These are phyloP conservation scores for Articulospora tetracladia DNA, from an alignment of 495 filamentous ascomycete species.

Conservation along the genomic window DNA sequence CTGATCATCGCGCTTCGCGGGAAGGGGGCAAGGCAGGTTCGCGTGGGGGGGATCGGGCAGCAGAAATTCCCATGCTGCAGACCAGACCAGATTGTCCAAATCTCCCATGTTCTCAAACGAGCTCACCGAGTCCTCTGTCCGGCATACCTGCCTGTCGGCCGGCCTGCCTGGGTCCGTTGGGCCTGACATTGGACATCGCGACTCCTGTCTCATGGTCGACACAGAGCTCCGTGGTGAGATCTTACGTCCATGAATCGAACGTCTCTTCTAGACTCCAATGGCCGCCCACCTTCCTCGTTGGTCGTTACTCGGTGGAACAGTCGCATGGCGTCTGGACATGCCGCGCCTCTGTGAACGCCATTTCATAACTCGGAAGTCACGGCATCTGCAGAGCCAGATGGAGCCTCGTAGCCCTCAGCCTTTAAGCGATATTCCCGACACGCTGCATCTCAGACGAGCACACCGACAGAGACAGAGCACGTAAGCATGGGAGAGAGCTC, in stretches of 20 bases:
- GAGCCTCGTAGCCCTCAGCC: background rate
- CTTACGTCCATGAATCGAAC: too few relatives aligned
- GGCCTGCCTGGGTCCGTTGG: too few relatives aligned
- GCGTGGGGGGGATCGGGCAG: background rate
- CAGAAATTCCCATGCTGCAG: background rate
- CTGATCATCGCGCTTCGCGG: background rate
- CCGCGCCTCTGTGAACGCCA: background rate
- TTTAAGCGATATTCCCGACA: background rate
- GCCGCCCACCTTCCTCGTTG: too few relatives aligned
- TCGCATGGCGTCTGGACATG: background rate
- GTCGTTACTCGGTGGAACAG: background rate
- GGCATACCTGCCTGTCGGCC: too few relatives aligned
- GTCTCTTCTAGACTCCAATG: too few relatives aligned
- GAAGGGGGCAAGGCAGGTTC: background rate
- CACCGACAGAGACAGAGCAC: too few relatives aligned
- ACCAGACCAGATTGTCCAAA: background rate
- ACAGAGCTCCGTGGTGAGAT: too few relatives aligned
- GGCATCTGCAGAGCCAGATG: background rate
- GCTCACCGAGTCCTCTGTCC: too few relatives aligned
- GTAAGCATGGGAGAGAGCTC: too few relatives aligned
- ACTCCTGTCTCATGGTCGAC: too few relatives aligned
- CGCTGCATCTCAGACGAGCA: background rate
- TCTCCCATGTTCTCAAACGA: too few relatives aligned
- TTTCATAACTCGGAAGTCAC: background rate
- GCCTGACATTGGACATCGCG: too few relatives aligned